These are phyloP conservation scores for Coccomyxa subellipsoidea DNA, from an alignment of 163 green algal species.

Conservation along the genomic window DNA sequence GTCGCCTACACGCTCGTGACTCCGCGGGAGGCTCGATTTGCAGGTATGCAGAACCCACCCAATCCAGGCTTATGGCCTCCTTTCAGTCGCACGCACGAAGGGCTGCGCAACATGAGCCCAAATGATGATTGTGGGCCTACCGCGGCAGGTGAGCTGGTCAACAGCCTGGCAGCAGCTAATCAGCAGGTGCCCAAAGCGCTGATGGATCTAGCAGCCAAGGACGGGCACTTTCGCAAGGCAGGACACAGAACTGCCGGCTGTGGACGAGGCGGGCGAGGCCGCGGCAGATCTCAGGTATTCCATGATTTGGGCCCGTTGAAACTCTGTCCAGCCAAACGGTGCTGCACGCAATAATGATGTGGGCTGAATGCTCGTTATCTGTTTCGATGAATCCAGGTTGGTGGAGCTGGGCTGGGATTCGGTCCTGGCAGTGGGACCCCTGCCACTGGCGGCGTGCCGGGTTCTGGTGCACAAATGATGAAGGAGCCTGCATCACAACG, in stretches of 20 bases:
- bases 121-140: neutral
- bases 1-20: conserved; percentile 77
- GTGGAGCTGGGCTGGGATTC: conserved; percentile 57
- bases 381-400: conserved; percentile 16
- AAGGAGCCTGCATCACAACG: conserved; percentile 19
- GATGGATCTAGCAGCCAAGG: conserved; percentile 62
- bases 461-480: conserved; percentile 5
- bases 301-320: neutral
- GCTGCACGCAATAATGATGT: neutral
- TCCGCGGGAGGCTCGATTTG: conserved; percentile 26
- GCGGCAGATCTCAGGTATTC: neutral
- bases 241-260: neutral
- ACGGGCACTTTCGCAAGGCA: conserved; percentile 29
- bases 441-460: neutral
- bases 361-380: neutral
- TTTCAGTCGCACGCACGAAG: neutral
- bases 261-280: neutral
- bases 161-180: conserved; percentile 60
- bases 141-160: conserved; percentile 70
- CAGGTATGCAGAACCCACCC: too few relatives aligned
- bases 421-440: conserved; percentile 12
- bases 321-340: neutral
- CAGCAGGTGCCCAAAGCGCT: conserved; percentile 71
- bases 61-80: neutral
- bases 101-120: neutral